Percentiles rank a stretch among this genome's conserved stretches.
phyloP scores from a whole-genome alignment of 2,329 filamentous ascomycete species.

The Xylaria arbuscula region DNA sequence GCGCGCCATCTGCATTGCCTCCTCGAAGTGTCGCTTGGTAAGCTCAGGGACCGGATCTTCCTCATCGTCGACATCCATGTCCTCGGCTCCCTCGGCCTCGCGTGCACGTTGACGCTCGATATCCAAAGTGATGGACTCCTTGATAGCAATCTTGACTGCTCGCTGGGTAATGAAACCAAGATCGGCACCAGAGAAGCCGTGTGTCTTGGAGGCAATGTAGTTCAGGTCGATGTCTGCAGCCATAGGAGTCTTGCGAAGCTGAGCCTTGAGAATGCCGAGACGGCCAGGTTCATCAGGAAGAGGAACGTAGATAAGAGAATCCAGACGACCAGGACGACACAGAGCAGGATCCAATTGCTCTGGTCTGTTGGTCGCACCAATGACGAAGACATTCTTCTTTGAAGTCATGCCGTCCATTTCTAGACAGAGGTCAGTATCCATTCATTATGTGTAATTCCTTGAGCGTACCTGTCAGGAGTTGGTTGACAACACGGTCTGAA shows the following conservation, averaged over 20 bases:
- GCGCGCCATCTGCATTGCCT: conserved; percentile 95
- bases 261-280: conserved; percentile 89
- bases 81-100: conserved; percentile 87
- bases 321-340: conserved; percentile 97
- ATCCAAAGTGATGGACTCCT: conserved; percentile 89
- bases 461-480: conserved; percentile 90
- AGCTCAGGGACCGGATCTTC: conserved; percentile 95
- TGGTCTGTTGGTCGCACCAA: conserved; percentile 97
- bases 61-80: conserved; percentile 84
- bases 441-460: neutral
- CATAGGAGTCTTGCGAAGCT: conserved; percentile 98
- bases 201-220: conserved; percentile 95
- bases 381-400: conserved; percentile 99
- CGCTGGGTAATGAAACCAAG: conserved; percentile 98
- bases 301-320: conserved; percentile 98
- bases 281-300: conserved; percentile 92
- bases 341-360: conserved; percentile 98
- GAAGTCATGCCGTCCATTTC: conserved; percentile 99
- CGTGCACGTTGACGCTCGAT: conserved; percentile 92
- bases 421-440: conserved; percentile 58
- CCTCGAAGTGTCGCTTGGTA: conserved; percentile 96
- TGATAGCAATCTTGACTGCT: conserved; percentile 99
- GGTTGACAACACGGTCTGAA: conserved; percentile 99
- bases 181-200: conserved; percentile 99
- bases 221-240: conserved; percentile 85